phyloP scores from a whole-genome alignment of 1,284 basidiomycete genomes.

The Rhodotorula sp. region DNA sequence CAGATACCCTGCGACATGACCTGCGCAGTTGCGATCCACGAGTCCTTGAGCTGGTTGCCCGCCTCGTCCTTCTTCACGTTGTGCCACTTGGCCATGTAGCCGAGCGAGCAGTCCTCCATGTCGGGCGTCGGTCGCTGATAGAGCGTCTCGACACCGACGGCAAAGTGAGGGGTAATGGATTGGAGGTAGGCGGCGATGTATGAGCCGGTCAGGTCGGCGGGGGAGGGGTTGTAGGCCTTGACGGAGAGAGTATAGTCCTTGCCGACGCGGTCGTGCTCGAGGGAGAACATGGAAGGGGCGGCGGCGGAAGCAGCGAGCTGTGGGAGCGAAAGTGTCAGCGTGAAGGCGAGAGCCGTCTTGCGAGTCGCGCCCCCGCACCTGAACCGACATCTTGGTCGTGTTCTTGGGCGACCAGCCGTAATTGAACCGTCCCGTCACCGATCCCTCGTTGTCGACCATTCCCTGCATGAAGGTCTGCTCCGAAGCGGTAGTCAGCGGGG shows the following conservation, averaged over 20 bases:
- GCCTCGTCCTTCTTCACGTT: conserved; percentile 30
- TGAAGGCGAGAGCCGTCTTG: conserved; percentile 14
- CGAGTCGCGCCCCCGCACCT: neutral
- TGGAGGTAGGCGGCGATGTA: conserved; percentile 93
- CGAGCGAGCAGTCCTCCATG: conserved; percentile 70
- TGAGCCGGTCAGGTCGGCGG: conserved; percentile 82
- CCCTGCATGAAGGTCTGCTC: conserved; percentile 85
- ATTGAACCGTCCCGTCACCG: conserved; percentile 84
- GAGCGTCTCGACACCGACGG: conserved; percentile 85
- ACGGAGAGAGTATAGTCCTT: conserved; percentile 81
- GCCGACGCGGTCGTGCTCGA: conserved; percentile 94
- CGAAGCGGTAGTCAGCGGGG: neutral
- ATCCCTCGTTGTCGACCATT: conserved; percentile 87
- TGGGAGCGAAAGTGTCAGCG: neutral
- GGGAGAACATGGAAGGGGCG: conserved; percentile 76
- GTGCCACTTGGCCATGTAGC: conserved; percentile 77
- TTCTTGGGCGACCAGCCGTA: conserved; percentile 77
- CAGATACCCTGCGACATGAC: conserved; percentile 80
- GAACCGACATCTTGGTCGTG: conserved; percentile 84
- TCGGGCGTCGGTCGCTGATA: conserved; percentile 70
- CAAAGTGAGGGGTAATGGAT: conserved; percentile 87
- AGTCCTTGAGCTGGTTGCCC: conserved; percentile 29
- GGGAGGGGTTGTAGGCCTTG: conserved; percentile 91
- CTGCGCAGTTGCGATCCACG: conserved; percentile 90
- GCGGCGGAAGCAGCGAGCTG: conserved; percentile 17